Percentiles rank a stretch among this genome's conserved stretches.
These are phyloP conservation scores for Teunomyces aglyptinius DNA, from an alignment of 805 yeast species.

Conservation along the genomic window DNA sequence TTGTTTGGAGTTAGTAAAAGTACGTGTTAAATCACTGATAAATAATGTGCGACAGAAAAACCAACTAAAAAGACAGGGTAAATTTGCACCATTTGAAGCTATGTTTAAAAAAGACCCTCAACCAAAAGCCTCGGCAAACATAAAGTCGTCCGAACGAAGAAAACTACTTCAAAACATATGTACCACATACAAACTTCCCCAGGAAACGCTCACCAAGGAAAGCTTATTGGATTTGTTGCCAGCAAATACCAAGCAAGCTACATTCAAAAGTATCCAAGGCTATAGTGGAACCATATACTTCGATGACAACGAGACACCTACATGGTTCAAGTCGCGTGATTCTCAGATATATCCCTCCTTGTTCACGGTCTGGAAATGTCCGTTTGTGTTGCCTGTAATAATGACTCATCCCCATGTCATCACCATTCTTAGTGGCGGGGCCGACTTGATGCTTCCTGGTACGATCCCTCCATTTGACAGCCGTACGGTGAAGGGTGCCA, in stretches of 20 bases:
- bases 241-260: constrained; percentile 56
- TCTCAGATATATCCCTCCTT: constrained; percentile 64
- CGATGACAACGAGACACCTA: constrained; percentile 61
- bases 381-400: constrained; percentile 63
- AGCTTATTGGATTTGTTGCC: constrained; percentile 47
- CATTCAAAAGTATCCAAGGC: constrained; percentile 53
- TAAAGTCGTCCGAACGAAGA: constrained; percentile 80
- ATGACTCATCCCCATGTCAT: constrained; percentile 74
- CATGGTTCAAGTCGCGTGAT: constrained; percentile 68
- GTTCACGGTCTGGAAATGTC: constrained; percentile 68
- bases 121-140: constrained; percentile 71
- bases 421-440: constrained; percentile 70
- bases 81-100: neutral
- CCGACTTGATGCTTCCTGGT: constrained; percentile 79
- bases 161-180: constrained; percentile 47
- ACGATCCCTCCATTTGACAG: constrained; percentile 58
- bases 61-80: neutral
- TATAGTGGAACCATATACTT: constrained; percentile 63
- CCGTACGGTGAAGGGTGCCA: constrained; percentile 45
- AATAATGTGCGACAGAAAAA: neutral
- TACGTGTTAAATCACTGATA: neutral
- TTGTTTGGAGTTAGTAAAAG: neutral
- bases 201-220: constrained; percentile 39
- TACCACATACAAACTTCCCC: constrained; percentile 38
- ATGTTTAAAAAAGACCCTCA: constrained; percentile 32